phyloP scores from a whole-genome alignment of 2,329 filamentous ascomycete species.

The Stromatinia cepivora region DNA sequence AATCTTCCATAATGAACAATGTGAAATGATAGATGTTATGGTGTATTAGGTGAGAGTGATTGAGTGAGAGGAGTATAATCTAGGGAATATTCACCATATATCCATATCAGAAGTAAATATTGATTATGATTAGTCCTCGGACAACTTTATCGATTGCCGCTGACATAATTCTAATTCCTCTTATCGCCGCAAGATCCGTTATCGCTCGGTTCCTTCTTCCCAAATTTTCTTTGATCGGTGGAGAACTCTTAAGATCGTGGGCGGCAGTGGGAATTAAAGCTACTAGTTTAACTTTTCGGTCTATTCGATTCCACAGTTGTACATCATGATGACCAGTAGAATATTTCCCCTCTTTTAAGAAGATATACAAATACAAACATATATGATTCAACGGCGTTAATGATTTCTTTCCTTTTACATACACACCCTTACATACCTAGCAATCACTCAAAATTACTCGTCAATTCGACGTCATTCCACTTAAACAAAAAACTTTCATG shows the following conservation, averaged over 20 bases:
- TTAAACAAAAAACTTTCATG: constrained; percentile 29
- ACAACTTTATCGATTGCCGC: constrained; percentile 22
- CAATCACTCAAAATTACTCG: neutral
- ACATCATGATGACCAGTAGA: constrained; percentile 2
- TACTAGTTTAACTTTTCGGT: neutral
- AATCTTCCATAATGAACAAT: constrained; percentile 42
- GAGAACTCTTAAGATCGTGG: constrained; percentile 7
- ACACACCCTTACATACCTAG: neutral
- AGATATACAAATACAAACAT: neutral
- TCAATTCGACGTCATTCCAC: constrained; percentile 22
- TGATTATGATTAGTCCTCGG: neutral
- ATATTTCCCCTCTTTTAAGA: neutral
- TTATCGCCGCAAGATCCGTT: constrained; percentile 22
- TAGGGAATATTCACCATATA: neutral
- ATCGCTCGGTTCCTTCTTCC: neutral
- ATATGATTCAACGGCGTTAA: neutral
- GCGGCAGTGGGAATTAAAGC: neutral
- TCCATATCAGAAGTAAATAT: neutral
- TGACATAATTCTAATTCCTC: constrained; percentile 21
- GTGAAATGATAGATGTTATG: no score
- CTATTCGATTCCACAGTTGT: neutral
- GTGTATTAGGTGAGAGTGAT: neutral
- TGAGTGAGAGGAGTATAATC: neutral
- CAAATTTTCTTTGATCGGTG: constrained; percentile 11
- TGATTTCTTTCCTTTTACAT: neutral